Evolutionary conservation across 768 basidiomycete species (phyloP).

Genomic region (Fomitopsis pulvina): DNA sequence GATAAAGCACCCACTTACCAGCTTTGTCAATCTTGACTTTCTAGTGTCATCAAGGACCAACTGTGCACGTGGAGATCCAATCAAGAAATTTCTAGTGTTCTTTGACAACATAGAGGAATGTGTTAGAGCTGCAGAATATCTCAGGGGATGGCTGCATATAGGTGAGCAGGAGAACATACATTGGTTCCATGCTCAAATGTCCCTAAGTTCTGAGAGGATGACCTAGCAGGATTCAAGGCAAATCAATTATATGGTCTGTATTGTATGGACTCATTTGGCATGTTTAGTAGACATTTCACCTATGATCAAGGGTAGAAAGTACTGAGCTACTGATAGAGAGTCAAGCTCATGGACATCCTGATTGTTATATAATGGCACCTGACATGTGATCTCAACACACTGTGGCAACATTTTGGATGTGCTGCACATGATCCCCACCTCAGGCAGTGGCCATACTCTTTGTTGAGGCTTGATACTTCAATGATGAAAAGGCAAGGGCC

Average conservation of each 20-base stretch:
- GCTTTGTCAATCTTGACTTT: background rate
- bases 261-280: slow-evolving; percentile 28
- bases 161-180: slow-evolving; percentile 14
- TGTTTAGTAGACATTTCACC: slow-evolving; percentile 15
- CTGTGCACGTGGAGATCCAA: too few relatives aligned
- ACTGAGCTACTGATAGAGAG: slow-evolving; percentile 23
- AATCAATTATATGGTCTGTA: slow-evolving; percentile 22
- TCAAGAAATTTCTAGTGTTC: too few relatives aligned
- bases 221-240: slow-evolving; percentile 8
- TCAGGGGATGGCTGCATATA: too few relatives aligned
- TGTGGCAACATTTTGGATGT: slow-evolving; percentile 31
- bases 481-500: slow-evolving; percentile 2
- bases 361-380: slow-evolving; percentile 30
- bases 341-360: slow-evolving; percentile 28
- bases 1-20: background rate
- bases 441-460: slow-evolving; percentile 11
- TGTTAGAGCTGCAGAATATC: too few relatives aligned
- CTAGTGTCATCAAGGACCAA: background rate
- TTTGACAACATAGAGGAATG: too few relatives aligned
- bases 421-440: slow-evolving; percentile 15
- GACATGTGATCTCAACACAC: slow-evolving; percentile 17
- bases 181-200: slow-evolving; percentile 25
- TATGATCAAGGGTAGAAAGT: slow-evolving; percentile 9
- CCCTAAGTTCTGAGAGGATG: slow-evolving; percentile 15
- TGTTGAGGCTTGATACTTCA: slow-evolving; percentile 11